These are phyloP conservation scores for Kingdonia uniflora DNA, from an alignment of 164 flowering plant genomes.

Conservation along the genomic window DNA sequence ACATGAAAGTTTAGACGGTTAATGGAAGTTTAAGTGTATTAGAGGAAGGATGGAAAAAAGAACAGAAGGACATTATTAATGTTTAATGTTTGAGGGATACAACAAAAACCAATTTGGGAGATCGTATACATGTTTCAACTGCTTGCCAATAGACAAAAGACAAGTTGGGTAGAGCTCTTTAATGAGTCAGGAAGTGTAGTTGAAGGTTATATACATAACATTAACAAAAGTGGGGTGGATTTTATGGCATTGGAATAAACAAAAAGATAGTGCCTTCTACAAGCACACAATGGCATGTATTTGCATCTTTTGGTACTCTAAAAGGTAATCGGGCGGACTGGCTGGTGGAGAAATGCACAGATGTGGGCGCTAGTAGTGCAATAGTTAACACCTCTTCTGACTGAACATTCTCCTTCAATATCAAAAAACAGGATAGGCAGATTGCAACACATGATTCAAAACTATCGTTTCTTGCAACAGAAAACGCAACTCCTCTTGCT, in stretches of 20 bases:
- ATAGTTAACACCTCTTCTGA: slow-evolving; percentile 87
- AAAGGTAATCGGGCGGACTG: slow-evolving; percentile 94
- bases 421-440: slow-evolving; percentile 76
- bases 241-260: slow-evolving; percentile 62
- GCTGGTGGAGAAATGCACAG: slow-evolving; percentile 98
- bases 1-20: too few species aligned
- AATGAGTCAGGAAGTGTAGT: slow-evolving; percentile 81
- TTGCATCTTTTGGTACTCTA: slow-evolving; percentile 79
- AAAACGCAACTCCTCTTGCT: slow-evolving; percentile 68
- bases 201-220: slow-evolving; percentile 52
- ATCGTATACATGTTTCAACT: too few species aligned
- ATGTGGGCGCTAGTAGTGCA: slow-evolving; percentile 79
- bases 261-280: slow-evolving; percentile 32
- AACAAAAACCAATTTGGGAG: too few species aligned
- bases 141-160: too few species aligned
- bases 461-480: slow-evolving; percentile 65
- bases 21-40: too few species aligned
- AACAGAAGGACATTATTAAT: too few species aligned
- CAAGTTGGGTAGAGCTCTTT: slow-evolving; percentile 73
- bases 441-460: slow-evolving; percentile 62
- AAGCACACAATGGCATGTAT: slow-evolving; percentile 72
- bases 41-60: too few species aligned
- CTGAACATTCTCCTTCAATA: slow-evolving; percentile 72
- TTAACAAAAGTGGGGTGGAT: slow-evolving; percentile 60
- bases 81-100: too few species aligned